Percentiles rank a stretch among this genome's conserved stretches.
These are phyloP conservation scores for Pterocarpus santalinus DNA, from an alignment of 306 rosid genomes.

Conservation along the genomic window DNA sequence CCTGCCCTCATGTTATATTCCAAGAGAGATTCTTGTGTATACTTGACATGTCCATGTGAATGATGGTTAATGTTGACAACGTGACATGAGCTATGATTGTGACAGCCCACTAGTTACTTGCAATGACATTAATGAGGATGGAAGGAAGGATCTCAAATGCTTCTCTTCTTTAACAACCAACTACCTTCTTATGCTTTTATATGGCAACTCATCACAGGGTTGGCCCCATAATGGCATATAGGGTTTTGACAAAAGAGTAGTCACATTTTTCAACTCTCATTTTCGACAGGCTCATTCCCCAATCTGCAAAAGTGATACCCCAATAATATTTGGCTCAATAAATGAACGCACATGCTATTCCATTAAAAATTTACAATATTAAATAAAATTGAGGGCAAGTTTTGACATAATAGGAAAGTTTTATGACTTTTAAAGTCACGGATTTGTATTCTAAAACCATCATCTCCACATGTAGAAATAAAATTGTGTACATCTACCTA, in stretches of 20 bases:
- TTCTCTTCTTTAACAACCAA: conserved; percentile 6
- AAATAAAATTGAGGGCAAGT: background rate
- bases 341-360: background rate
- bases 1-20: background rate
- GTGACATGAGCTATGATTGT: background rate
- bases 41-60: background rate
- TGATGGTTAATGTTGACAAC: no score
- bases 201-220: background rate
- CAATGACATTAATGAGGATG: background rate
- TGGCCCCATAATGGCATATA: conserved; percentile 7
- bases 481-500: no score
- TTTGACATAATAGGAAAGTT: no score
- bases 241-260: background rate
- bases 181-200: conserved; percentile 10
- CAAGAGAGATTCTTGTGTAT: background rate
- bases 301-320: background rate
- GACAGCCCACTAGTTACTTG: no score
- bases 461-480: no score
- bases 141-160: conserved; percentile 3
- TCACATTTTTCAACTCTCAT: background rate
- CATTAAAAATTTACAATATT: background rate
- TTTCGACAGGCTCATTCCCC: background rate
- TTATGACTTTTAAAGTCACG: no score
- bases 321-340: background rate
- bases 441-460: no score